Evolutionary conservation across 768 basidiomycete genomes (phyloP), one percentile per base, ranked within the genome.

Genomic region (Mycena capillaripes): DNA sequence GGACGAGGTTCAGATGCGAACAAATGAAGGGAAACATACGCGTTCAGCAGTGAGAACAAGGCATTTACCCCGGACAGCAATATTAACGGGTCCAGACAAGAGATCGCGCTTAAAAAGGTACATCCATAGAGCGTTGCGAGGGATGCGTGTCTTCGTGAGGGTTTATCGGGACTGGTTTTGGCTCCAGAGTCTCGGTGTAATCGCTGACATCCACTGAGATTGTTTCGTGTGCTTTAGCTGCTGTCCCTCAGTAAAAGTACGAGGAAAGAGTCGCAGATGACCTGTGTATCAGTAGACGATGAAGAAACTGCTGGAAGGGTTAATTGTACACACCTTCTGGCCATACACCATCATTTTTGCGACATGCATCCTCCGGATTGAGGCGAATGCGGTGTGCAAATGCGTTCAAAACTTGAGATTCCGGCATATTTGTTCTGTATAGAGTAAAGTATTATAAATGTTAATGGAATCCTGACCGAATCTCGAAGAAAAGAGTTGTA

Each of bases 201-300:
- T 53, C 52, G 25, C 52, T 23, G 4, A 25, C 6, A 14, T 53
- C 52, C 9, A 25, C 52, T 5, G 52, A 53, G 4, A 53, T 53
- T 6, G 52, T 53, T 8, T 29, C 0, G 44, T 46, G 32, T 42
- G 52, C 36, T 32, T 48, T 48, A 32, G 23, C 53, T 34, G 25
- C 38, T 40, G 23, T 46, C 48, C 67, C 55, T 59, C 44, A 34
- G 8, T 23, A 71, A 44, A 34, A 69, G 34, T 36, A 48, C 42
- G 27, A n/a, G 58, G 61, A 70, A 69, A 56, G 38, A 68, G 67
- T 36, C 52, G 62, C 70, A 75, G 23, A 40, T 38, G 60, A 17
- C 52, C 52, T 53, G 52, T 6, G 11, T 16, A 53, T 25, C 29
- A 30, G 52, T 53, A 4, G 25, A 25, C 4, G 17, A 7, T 23